phyloP scores from a whole-genome alignment of 2,329 filamentous ascomycete species.

The Xylariaceae sp. region DNA sequence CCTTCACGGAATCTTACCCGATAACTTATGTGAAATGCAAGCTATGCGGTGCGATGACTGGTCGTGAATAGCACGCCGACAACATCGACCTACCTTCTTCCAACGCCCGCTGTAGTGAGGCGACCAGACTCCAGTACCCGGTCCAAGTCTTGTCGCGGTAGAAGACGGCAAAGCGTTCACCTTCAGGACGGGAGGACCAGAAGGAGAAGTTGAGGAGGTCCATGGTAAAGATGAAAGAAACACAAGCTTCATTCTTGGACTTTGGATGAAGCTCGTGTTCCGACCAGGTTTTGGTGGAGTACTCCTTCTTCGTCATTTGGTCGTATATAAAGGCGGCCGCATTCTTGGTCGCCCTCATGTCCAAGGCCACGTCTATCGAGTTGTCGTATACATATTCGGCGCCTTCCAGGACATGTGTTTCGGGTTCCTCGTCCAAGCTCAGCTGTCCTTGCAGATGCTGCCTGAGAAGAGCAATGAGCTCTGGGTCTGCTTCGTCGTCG shows the following conservation, averaged over 20 bases:
- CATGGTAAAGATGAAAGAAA: conserved; percentile 96
- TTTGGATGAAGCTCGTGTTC: conserved; percentile 87
- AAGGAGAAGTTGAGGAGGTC: conserved; percentile 96
- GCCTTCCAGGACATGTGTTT: conserved; percentile 75
- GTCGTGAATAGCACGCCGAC: background rate
- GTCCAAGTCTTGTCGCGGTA: conserved; percentile 82
- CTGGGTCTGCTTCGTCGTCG: conserved; percentile 84
- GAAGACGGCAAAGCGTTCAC: conserved; percentile 73
- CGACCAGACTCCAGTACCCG: conserved; percentile 92
- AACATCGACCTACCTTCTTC: conserved; percentile 62
- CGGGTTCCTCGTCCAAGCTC: conserved; percentile 52
- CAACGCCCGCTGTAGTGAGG: conserved; percentile 75
- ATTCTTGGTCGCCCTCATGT: conserved; percentile 73
- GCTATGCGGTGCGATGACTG: background rate
- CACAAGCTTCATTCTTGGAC: conserved; percentile 67
- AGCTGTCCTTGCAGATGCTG: conserved; percentile 65
- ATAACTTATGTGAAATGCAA: conserved; percentile 21
- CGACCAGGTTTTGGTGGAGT: conserved; percentile 81
- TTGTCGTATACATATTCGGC: conserved; percentile 89
- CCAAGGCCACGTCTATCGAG: conserved; percentile 84
- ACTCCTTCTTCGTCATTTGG: conserved; percentile 77
- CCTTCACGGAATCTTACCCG: conserved; percentile 5
- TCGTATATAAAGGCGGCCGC: conserved; percentile 74
- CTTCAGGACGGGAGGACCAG: conserved; percentile 69
- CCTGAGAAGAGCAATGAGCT: conserved; percentile 79